Evolutionary conservation across 768 basidiomycete species (phyloP).

Genomic region (Pleurotus sapidus): DNA sequence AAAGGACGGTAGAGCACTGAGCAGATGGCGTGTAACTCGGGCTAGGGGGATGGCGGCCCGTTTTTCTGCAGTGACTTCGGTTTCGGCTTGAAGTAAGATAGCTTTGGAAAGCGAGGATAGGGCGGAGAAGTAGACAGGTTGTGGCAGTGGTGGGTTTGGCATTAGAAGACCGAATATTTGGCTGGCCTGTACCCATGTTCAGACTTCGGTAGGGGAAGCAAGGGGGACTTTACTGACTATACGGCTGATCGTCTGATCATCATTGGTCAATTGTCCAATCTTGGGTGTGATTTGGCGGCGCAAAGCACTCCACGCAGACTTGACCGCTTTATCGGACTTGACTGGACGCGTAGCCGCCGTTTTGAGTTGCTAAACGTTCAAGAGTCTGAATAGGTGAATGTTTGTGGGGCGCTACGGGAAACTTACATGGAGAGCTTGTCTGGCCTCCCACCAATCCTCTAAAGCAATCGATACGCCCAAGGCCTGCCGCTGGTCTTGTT

Average conservation of each 20-base stretch:
- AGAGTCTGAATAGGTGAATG: conserved; percentile 1
- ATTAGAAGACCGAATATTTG: conserved; percentile 35
- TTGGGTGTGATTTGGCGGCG: conserved; percentile 83
- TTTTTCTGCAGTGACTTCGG: conserved; percentile 87
- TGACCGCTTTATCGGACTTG: conserved; percentile 53
- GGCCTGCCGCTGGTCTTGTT: conserved; percentile 34
- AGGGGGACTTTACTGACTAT: conserved; percentile 43
- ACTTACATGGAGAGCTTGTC: conserved; percentile 52
- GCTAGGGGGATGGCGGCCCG: conserved; percentile 83
- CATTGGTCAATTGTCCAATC: conserved; percentile 84
- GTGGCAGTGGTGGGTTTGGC: conserved; percentile 28
- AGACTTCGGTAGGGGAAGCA: conserved; percentile 1
- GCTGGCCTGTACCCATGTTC: conserved; percentile 25
- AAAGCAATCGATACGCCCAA: conserved; percentile 53
- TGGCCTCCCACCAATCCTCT: conserved; percentile 65
- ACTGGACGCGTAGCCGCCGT: conserved; percentile 58
- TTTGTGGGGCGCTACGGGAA: neutral
- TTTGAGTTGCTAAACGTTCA: conserved; percentile 53
- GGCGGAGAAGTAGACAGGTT: conserved; percentile 64
- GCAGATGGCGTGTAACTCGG: conserved; percentile 67
- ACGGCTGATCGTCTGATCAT: conserved; percentile 51
- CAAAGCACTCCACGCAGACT: conserved; percentile 60
- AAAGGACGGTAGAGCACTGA: conserved; percentile 57
- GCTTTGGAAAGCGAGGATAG: conserved; percentile 88
- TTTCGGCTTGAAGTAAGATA: conserved; percentile 89